A percentile compares a stretch with the other conserved stretches of the same genome.
These are phyloP conservation scores for Wickerhamomyces mucosus DNA, from an alignment of 805 yeast species.

Conservation along the genomic window DNA sequence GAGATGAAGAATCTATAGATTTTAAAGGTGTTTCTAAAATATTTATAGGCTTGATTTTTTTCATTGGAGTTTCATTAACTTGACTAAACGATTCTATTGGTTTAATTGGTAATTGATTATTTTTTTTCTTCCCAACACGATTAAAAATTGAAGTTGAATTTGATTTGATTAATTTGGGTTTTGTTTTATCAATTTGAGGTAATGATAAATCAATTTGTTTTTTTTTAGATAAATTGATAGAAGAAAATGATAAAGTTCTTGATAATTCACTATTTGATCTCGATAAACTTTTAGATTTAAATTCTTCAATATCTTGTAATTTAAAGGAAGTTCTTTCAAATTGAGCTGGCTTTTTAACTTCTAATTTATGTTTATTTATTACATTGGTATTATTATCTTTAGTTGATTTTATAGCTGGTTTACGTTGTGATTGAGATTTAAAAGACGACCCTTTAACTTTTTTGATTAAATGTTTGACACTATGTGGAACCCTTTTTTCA, in stretches of 20 bases:
- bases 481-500: conserved; percentile 36
- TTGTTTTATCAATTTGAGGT: conserved; percentile 11
- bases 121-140: conserved; percentile 19
- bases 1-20: no score
- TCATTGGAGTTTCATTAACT: conserved; percentile 20
- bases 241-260: conserved; percentile 18
- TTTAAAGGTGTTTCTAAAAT: conserved; percentile 15
- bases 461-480: conserved; percentile 35
- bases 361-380: no score
- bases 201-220: conserved; percentile 19
- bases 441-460: conserved; percentile 33
- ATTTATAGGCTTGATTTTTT: conserved; percentile 11
- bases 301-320: conserved; percentile 15
- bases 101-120: no score
- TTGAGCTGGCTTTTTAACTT: conserved; percentile 9
- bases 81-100: conserved; percentile 13
- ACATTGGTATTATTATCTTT: no score
- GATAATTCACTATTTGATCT: conserved; percentile 17
- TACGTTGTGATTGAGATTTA: conserved; percentile 4
- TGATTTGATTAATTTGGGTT: conserved; percentile 7
- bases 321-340: conserved; percentile 13
- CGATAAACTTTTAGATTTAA: conserved; percentile 8
- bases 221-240: conserved; percentile 15
- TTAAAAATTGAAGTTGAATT: conserved; percentile 17
- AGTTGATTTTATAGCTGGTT: conserved; percentile 3